Conservation (phyloP, 495 filamentous ascomycete genomes). For the Podospora bellae-mahoneyi region DNA sequence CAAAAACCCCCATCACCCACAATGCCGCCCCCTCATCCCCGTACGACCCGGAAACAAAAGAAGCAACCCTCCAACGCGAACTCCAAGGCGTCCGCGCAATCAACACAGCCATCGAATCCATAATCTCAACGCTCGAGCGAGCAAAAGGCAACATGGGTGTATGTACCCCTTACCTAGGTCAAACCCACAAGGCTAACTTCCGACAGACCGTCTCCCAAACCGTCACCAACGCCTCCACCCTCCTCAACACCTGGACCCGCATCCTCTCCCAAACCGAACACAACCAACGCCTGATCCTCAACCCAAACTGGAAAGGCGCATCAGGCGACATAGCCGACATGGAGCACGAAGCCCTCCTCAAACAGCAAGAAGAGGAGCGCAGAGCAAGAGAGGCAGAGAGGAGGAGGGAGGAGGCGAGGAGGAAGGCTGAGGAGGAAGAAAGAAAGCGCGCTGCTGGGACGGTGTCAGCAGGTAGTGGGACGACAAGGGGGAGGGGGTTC, state of each 20-base stretch:
- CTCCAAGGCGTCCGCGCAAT: conserved; percentile 78
- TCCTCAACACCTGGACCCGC: conserved; percentile 94
- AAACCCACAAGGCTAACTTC: too few species aligned
- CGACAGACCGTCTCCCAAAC: conserved; percentile 70
- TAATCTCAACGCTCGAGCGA: conserved; percentile 72
- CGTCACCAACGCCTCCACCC: conserved; percentile 79
- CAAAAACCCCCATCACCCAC: conserved; percentile 42
- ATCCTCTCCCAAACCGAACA: conserved; percentile 97
- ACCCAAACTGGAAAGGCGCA: conserved; percentile 85
- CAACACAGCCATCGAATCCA: conserved; percentile 80
- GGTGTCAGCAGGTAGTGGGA: conserved; percentile 16
- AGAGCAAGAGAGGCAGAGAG: conserved; percentile 70
- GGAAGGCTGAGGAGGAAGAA: conserved; percentile 72
- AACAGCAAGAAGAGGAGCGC: conserved; percentile 70
- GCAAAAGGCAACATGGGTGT: conserved; percentile 78
- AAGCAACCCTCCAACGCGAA: conserved; percentile 70
- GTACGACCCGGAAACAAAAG: conserved; percentile 53
- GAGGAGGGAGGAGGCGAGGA: conserved; percentile 65
- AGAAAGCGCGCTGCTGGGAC: conserved; percentile 48
- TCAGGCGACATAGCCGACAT: conserved; percentile 76
- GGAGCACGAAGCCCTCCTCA: conserved; percentile 69
- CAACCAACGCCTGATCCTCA: conserved; percentile 86
- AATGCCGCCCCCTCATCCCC: neutral
- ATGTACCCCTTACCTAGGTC: too few species aligned
- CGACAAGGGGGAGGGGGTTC: conserved; percentile 21